These are phyloP conservation scores for Collybia sordida DNA, from an alignment of 768 basidiomycete genomes.

Conservation along the genomic window DNA sequence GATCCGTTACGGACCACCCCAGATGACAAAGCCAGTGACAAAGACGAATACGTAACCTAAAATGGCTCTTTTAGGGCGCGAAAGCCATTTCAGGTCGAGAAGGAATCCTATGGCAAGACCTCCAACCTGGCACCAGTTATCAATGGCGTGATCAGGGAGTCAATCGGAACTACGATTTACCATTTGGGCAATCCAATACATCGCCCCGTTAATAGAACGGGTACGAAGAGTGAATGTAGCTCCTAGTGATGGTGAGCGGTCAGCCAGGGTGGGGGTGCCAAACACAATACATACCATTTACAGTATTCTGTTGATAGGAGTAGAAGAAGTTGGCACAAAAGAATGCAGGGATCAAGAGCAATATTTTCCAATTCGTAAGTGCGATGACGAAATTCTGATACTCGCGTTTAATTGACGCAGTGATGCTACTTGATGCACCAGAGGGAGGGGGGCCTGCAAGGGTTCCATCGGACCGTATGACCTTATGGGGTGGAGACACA, in stretches of 20 bases:
- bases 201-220: constrained; percentile 26
- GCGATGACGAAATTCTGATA: constrained; percentile 17
- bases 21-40: constrained; percentile 24
- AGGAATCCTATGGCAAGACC: constrained; percentile 23
- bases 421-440: constrained; percentile 8
- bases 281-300: constrained; percentile 17
- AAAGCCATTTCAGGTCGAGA: constrained; percentile 24
- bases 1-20: constrained; percentile 19
- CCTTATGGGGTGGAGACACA: constrained; percentile 24
- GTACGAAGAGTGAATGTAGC: constrained; percentile 24
- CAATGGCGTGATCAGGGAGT: neutral
- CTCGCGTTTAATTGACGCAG: constrained; percentile 17
- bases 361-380: constrained; percentile 23
- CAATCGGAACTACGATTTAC: constrained; percentile 5
- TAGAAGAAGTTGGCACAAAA: constrained; percentile 32
- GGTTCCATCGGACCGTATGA: constrained; percentile 23
- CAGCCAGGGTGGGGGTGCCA: neutral
- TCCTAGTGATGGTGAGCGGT: constrained; percentile 10
- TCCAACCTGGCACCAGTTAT: constrained; percentile 14
- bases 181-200: constrained; percentile 31
- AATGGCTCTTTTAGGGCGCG: constrained; percentile 25
- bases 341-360: constrained; percentile 26
- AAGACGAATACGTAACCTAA: constrained; percentile 22
- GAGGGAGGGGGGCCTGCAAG: constrained; percentile 19
- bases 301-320: constrained; percentile 27